These are phyloP conservation scores for Zygnema circumcarinatum DNA, from an alignment of 139 green algal genomes.

Conservation along the genomic window DNA sequence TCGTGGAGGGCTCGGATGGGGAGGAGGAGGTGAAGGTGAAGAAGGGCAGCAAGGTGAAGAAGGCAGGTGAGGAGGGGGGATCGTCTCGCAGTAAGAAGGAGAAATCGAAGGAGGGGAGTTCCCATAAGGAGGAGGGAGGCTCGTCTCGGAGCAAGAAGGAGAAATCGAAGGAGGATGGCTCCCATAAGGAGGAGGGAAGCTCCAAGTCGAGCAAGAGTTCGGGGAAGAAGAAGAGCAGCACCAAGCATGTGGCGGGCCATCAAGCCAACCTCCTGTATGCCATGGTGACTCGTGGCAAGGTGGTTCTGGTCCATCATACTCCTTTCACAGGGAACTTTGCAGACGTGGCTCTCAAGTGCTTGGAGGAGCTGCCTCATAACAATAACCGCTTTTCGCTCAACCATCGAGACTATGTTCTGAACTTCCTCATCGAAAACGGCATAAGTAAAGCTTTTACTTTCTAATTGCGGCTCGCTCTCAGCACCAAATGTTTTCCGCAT, in stretches of 20 bases:
- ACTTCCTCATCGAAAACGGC: slow-evolving; percentile 79
- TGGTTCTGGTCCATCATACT: slow-evolving; percentile 89
- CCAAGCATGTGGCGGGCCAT: background rate
- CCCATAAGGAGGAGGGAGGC: background rate
- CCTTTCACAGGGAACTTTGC: slow-evolving; percentile 91
- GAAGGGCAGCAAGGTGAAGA: slow-evolving; percentile 6
- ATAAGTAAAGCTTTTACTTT: slow-evolving; percentile 64
- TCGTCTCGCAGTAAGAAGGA: background rate
- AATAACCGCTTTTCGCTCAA: slow-evolving; percentile 74
- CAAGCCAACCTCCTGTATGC: slow-evolving; percentile 59
- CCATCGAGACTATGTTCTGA: slow-evolving; percentile 85
- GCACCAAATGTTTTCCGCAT: no score
- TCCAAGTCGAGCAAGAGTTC: background rate
- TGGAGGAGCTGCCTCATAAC: slow-evolving; percentile 62
- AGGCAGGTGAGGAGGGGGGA: background rate
- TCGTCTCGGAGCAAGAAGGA: background rate
- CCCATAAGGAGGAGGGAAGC: slow-evolving; percentile 6
- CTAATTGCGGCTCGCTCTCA: background rate
- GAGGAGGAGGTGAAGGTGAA: background rate
- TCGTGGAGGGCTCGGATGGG: background rate
- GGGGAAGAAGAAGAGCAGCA: slow-evolving; percentile 1
- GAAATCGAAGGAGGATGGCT: background rate
- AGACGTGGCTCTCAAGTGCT: slow-evolving; percentile 85
- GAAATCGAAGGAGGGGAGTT: background rate
- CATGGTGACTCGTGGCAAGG: slow-evolving; percentile 60